phyloP scores from a whole-genome alignment of 2,329 filamentous ascomycete species.

The Diaporthe vaccinii region DNA sequence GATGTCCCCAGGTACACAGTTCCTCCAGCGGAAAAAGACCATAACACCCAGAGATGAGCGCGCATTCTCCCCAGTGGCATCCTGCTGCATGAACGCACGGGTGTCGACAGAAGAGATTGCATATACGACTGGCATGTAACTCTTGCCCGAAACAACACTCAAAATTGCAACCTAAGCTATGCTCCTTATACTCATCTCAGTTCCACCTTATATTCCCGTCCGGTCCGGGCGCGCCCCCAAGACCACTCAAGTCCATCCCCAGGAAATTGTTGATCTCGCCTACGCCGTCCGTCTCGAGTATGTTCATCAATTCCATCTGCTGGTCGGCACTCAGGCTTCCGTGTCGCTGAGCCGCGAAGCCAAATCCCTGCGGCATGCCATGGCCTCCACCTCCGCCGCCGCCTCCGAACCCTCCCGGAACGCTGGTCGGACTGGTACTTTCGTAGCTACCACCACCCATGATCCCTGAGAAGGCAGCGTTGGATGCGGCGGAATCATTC shows the following conservation, averaged over 20 bases:
- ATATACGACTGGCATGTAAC: neutral
- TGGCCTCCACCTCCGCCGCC: slow-evolving; percentile 42
- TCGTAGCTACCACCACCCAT: slow-evolving; percentile 42
- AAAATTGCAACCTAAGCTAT: neutral
- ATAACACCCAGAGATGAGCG: neutral
- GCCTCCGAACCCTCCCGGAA: slow-evolving; percentile 45
- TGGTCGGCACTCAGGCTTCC: slow-evolving; percentile 84
- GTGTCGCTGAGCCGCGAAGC: slow-evolving; percentile 64
- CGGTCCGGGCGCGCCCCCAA: slow-evolving; percentile 42
- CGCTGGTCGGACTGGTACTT: slow-evolving; percentile 38
- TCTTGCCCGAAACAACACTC: neutral
- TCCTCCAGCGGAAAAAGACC: neutral
- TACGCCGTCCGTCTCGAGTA: slow-evolving; percentile 78
- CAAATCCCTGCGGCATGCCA: slow-evolving; percentile 42
- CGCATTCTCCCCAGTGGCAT: neutral
- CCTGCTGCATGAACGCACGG: neutral
- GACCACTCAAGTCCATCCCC: slow-evolving; percentile 55
- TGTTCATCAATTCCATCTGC: slow-evolving; percentile 85
- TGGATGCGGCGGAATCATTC: slow-evolving; percentile 49
- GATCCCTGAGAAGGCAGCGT: slow-evolving; percentile 44
- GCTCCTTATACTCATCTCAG: neutral
- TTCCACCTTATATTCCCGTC: slow-evolving; percentile 41
- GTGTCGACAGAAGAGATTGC: slow-evolving; percentile 2
- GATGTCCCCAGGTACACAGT: neutral
- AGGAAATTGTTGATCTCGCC: slow-evolving; percentile 73